Conservation (phyloP, 352 stramenopile genomes). For the Thalassiosira livingstoniorum region DNA sequence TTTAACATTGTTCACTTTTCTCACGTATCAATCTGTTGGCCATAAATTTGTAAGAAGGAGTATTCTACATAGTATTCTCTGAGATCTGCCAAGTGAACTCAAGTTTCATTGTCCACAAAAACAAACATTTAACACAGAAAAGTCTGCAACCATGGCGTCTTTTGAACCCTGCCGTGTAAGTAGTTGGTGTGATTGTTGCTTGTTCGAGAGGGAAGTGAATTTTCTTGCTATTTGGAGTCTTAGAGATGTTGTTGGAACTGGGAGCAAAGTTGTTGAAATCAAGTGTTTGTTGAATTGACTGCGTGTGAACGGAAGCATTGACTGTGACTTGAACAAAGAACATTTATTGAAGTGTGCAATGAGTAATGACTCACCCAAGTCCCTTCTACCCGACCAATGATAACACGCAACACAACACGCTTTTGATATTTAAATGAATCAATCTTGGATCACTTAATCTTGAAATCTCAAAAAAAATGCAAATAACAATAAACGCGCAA, state of each 20-base stretch:
- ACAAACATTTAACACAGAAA: no score
- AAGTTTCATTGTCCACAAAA: no score
- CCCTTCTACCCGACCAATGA: background rate
- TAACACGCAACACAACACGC: background rate
- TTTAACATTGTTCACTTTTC: no score
- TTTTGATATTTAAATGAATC: background rate
- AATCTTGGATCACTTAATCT: background rate
- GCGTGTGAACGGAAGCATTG: background rate
- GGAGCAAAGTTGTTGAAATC: background rate
- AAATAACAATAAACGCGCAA: no score
- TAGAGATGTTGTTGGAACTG: background rate
- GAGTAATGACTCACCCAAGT: background rate
- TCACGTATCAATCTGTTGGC: no score
- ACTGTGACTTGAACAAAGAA: background rate
- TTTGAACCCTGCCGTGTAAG: constrained; percentile 66
- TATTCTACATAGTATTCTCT: no score
- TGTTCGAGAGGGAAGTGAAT: background rate
- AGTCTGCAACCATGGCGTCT: constrained; percentile 51
- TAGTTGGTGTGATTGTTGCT: constrained; percentile 3
- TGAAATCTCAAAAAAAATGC: no score
- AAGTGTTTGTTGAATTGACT: background rate
- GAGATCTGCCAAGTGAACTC: no score
- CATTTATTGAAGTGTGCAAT: background rate
- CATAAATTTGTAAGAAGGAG: no score
- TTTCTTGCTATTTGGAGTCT: background rate